Percentiles rank a stretch among this genome's conserved stretches.
Evolutionary conservation across 768 basidiomycete species (phyloP).

Genomic region (Wakefieldia striispora): DNA sequence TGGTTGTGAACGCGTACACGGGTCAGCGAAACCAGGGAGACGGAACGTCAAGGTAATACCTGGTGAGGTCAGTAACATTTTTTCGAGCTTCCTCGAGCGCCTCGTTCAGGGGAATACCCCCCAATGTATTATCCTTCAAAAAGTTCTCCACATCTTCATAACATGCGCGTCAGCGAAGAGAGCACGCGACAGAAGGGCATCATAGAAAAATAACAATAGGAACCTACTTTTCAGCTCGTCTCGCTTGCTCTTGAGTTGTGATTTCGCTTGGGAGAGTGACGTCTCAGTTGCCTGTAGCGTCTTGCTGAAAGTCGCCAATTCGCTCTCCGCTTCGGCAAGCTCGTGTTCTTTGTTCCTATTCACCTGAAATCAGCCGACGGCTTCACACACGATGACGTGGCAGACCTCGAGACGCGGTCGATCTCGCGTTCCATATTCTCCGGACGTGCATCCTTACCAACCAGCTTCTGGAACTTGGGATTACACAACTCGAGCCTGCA

Average conservation of each 20-base stretch:
- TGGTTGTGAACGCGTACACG: slow-evolving; percentile 2
- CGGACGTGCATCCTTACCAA: slow-evolving; percentile 55
- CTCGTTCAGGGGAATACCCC: slow-evolving; percentile 41
- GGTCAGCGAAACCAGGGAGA: background rate
- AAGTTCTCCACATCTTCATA: slow-evolving; percentile 40
- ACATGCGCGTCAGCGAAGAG: background rate
- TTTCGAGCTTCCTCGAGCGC: slow-evolving; percentile 43
- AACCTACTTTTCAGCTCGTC: slow-evolving; percentile 59
- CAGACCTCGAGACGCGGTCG: slow-evolving; percentile 54
- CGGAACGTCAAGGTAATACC: slow-evolving; percentile 2
- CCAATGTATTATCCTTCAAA: slow-evolving; percentile 39
- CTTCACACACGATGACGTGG: background rate
- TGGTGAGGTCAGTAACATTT: slow-evolving; percentile 14
- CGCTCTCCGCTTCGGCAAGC: slow-evolving; percentile 34
- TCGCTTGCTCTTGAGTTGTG: slow-evolving; percentile 59
- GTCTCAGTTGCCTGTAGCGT: slow-evolving; percentile 64
- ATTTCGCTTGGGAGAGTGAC: slow-evolving; percentile 55
- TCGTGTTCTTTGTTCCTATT: slow-evolving; percentile 69
- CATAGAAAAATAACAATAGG: background rate
- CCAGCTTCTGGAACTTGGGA: slow-evolving; percentile 59
- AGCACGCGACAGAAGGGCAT: too few species aligned
- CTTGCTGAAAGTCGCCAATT: slow-evolving; percentile 45
- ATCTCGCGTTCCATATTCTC: slow-evolving; percentile 76
- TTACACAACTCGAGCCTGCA: slow-evolving; percentile 62
- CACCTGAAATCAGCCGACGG: background rate